Evolutionary conservation across 2,329 filamentous ascomycete species (phyloP), one percentile per base, ranked within the genome.

Genomic region (Botrytis deweyae): DNA sequence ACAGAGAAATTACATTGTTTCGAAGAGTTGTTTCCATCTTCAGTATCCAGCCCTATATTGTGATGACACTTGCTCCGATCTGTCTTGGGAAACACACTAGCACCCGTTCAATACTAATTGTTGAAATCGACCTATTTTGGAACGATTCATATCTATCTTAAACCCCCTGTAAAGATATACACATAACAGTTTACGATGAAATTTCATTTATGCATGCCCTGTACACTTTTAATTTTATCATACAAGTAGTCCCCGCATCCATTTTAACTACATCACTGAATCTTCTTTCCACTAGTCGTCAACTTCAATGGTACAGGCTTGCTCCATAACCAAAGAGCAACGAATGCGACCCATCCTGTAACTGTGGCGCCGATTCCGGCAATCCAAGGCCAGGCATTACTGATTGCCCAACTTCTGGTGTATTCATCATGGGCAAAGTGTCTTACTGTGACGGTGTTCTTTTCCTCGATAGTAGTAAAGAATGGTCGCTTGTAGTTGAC

Each of bases 341-440:
- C 93, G 84, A 99, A 98, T 0, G 86, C 89, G 76, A 98, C 77
- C 88, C 95, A 99, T 12, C 94, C 96, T 18, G 86, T 87, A 72
- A 97, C 88, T 3, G 97, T 97, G 68, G 91, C 91, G 81, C 89
- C 92, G 75, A 98, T 93, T 74, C 96, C 95, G 0, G 91, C 88
- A 81, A 99, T 93, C 93, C 95, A 98, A 18, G 95, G 94, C 93
- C 94, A 98, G 4, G 94, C 95, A 61, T 91, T 95, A 75, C 89
- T 93, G 82, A 99, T 99, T 81, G 88, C 89, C 85, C 90, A 98
- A 83, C 93, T 97, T 79, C 96, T 89, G 46, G 94, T 93, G 89
- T 93, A 99, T 86, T 99, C 96, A 82, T 99, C 91, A 86, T 99
- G 96, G 12, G 96, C 96, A 84, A 97, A 96, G 86, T 99, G 96